Conservation (phyloP, 805 yeast genomes). For the Lachancea thermotolerans region DNA sequence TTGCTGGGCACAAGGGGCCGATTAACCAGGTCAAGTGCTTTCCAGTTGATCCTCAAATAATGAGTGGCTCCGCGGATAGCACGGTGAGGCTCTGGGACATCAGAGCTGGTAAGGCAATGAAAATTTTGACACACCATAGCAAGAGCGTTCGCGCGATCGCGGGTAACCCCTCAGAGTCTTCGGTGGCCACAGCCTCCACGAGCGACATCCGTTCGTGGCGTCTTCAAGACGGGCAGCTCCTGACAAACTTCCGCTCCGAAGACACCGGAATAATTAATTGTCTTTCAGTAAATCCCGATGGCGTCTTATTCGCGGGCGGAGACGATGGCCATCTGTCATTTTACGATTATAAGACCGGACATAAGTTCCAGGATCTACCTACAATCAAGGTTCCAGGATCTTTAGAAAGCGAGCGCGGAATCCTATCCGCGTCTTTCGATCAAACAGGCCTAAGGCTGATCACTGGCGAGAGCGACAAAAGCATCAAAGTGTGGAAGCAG, state of each 20-base stretch:
- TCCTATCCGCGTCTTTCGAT: constrained; percentile 69
- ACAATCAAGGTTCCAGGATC: constrained; percentile 68
- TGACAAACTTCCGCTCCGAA: constrained; percentile 45
- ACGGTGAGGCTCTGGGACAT: constrained; percentile 86
- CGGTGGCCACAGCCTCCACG: constrained; percentile 75
- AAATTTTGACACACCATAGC: constrained; percentile 77
- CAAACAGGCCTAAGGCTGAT: constrained; percentile 71
- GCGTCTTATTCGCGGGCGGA: constrained; percentile 71
- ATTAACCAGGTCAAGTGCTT: constrained; percentile 64
- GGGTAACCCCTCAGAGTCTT: constrained; percentile 59
- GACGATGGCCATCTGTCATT: constrained; percentile 75
- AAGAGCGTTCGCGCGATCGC: constrained; percentile 72
- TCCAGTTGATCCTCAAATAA: constrained; percentile 74
- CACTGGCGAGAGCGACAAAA: constrained; percentile 88
- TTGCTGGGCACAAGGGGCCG: constrained; percentile 76
- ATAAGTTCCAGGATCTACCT: constrained; percentile 45
- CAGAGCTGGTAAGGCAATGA: constrained; percentile 63
- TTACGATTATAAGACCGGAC: constrained; percentile 72
- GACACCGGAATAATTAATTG: constrained; percentile 54
- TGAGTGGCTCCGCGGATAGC: constrained; percentile 77
- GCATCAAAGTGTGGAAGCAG: constrained; percentile 68
- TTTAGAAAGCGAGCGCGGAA: constrained; percentile 55
- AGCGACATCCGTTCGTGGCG: constrained; percentile 81
- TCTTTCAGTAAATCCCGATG: constrained; percentile 50
- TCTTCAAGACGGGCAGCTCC: constrained; percentile 66